Base-by-base conservation (phyloP, 495 filamentous ascomycete species). In the Annulohypoxylon stygium region DNA sequence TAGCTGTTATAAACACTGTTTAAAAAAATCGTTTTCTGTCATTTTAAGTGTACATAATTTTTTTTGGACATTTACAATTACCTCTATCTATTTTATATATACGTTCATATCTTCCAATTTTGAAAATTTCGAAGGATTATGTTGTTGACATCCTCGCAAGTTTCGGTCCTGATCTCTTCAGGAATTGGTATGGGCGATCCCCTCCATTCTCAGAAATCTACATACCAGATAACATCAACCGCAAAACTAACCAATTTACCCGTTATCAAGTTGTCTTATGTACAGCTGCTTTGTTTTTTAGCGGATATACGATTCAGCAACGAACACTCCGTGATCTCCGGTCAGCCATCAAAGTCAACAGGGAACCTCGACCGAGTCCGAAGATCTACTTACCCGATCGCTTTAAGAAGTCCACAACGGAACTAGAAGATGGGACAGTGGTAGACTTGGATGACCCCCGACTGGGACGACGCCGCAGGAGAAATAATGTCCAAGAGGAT, bases 301-400 rank as follows among this genome's bases (percentile, higher is more conserved):
- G 78, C 77, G 86, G 80, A 70, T 90, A 84, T 81, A 84, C 75
- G 67, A 86, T 82, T 78, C 89, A 85, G 67, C 88, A 88, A 66
- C 82, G 85, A 51, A 88, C 86, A 0, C 75, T 88, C 2, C 79
- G 81, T 16, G 84, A 86, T 50, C 70, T 88, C 5, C 81, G 85
- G 37, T 74, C 74, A 4, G 83, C 86, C 33, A 88, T 88, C 55
- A 75, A 74, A 65, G 83, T 81, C 39, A 73, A 76, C 10, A 45
- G 63, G 39, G 43, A 67, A 37, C 78, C 80, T 10, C 75, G 74
- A 6, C 80, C 82, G 16, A 78, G 78, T n/a, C 84, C 84, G 33
- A 80, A 82, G 60, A 74, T 84, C 25, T 84, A 82, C 63, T 66
- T 84, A 0, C 85, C 83, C 1, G 82, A 84, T 26, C 36, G 61